A percentile compares a stretch with the other conserved stretches of the same genome.
Evolutionary conservation across 331 rosid species (phyloP).

Genomic region (Rhamnella rubrinervis): DNA sequence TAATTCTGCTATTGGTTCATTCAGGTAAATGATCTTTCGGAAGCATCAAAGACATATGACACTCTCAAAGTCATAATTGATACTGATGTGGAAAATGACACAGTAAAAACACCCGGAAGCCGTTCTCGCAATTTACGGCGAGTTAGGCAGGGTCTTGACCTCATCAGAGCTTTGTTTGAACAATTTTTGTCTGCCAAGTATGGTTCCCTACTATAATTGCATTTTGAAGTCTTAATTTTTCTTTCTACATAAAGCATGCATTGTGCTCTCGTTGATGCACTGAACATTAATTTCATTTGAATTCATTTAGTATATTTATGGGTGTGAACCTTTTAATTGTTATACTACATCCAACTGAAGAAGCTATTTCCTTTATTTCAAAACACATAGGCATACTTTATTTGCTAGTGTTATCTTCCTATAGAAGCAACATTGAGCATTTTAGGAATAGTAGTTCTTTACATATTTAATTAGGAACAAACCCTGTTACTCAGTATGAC

Average conservation of each 20-base stretch:
- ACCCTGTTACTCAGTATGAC: no score
- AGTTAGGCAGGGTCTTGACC: slow-evolving; percentile 94
- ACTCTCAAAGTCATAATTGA: slow-evolving; percentile 54
- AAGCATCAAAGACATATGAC: slow-evolving; percentile 60
- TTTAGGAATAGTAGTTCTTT: no score
- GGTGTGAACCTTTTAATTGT: no score
- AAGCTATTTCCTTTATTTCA: no score
- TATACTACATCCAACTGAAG: no score
- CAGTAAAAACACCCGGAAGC: slow-evolving; percentile 74
- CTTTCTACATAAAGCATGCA: neutral
- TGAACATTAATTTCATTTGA: no score
- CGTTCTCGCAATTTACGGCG: slow-evolving; percentile 83
- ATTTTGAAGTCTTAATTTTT: neutral
- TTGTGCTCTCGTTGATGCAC: neutral
- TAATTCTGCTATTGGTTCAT: slow-evolving; percentile 13
- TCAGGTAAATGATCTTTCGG: slow-evolving; percentile 65
- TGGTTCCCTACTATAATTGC: slow-evolving; percentile 13
- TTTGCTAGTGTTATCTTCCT: no score
- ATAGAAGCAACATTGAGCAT: no score
- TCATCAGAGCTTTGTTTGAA: slow-evolving; percentile 76
- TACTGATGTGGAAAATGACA: slow-evolving; percentile 50
- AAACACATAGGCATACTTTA: no score
- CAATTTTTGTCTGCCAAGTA: slow-evolving; percentile 62
- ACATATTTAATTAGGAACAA: no score
- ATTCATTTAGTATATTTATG: no score